Evolutionary conservation across 768 basidiomycete species (phyloP).

Genomic region (Imleria badia): DNA sequence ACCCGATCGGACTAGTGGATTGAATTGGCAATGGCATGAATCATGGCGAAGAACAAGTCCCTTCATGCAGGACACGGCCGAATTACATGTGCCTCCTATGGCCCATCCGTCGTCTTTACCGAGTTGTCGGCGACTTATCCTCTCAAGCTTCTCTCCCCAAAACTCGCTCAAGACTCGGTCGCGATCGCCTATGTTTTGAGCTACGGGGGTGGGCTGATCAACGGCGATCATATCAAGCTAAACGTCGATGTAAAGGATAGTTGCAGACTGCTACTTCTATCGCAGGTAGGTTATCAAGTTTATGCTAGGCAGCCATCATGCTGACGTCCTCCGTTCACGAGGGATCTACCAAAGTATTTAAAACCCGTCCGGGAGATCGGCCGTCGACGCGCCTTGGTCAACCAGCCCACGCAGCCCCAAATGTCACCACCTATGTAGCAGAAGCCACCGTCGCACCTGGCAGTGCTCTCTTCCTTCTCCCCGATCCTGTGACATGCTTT

Average conservation of each 20-base stretch:
- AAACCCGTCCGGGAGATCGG: slow-evolving; percentile 62
- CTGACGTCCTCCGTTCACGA: slow-evolving; percentile 28
- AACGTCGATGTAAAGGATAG: slow-evolving; percentile 56
- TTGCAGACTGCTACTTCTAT: slow-evolving; percentile 68
- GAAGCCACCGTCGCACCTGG: slow-evolving; percentile 51
- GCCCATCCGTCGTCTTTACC: slow-evolving; percentile 60
- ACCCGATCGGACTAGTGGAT: no score
- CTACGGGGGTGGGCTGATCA: slow-evolving; percentile 92
- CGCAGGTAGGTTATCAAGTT: slow-evolving; percentile 62
- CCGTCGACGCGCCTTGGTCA: slow-evolving; percentile 41
- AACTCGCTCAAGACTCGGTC: slow-evolving; percentile 46
- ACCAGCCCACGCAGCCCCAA: slow-evolving; percentile 3
- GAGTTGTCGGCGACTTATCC: slow-evolving; percentile 82
- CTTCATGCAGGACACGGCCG: slow-evolving; percentile 51
- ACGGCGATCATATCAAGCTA: slow-evolving; percentile 74
- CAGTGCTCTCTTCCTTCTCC: slow-evolving; percentile 75
- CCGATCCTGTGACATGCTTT: slow-evolving; percentile 94
- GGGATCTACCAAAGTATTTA: slow-evolving; percentile 97
- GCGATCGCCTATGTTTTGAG: slow-evolving; percentile 77
- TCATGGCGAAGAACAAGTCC: neutral
- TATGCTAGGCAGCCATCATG: neutral
- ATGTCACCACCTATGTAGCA: slow-evolving; percentile 61
- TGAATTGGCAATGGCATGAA: neutral
- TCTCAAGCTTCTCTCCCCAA: slow-evolving; percentile 82
- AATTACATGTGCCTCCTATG: slow-evolving; percentile 53